Evolutionary conservation across 805 yeast species (phyloP).

Genomic region (Isabelozyma rhagii): DNA sequence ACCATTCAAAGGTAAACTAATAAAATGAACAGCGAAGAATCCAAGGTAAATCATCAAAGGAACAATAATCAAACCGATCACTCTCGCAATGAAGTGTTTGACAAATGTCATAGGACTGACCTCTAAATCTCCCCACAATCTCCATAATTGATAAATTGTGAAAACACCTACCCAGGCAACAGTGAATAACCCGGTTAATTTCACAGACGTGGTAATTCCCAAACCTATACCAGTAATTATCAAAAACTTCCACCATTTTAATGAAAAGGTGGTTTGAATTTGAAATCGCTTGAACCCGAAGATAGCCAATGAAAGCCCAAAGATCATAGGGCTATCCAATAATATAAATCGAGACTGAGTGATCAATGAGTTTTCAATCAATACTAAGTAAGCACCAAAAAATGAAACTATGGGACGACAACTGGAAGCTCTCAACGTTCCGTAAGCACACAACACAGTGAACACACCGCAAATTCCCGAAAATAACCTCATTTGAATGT

Average conservation of each 20-base stretch:
- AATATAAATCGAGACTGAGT: slow-evolving; percentile 54
- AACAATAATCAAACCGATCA: slow-evolving; percentile 42
- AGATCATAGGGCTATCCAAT: slow-evolving; percentile 43
- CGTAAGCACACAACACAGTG: slow-evolving; percentile 50
- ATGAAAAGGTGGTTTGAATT: slow-evolving; percentile 40
- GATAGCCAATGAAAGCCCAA: slow-evolving; percentile 46
- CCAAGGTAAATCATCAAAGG: slow-evolving; percentile 60
- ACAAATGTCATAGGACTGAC: slow-evolving; percentile 36
- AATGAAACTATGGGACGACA: slow-evolving; percentile 50
- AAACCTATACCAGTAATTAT: slow-evolving; percentile 44
- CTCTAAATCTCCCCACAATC: slow-evolving; percentile 61
- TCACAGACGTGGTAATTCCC: slow-evolving; percentile 61
- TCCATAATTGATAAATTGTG: slow-evolving; percentile 58
- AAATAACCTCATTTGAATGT: slow-evolving; percentile 53
- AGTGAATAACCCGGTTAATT: slow-evolving; percentile 70
- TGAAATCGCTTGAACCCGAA: slow-evolving; percentile 51
- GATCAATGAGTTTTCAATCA: slow-evolving; percentile 63
- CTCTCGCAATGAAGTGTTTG: slow-evolving; percentile 39
- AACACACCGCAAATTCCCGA: slow-evolving; percentile 55
- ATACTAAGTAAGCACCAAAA: slow-evolving; percentile 48
- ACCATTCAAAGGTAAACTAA: slow-evolving; percentile 44
- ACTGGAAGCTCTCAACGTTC: slow-evolving; percentile 53
- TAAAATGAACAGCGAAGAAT: slow-evolving; percentile 57
- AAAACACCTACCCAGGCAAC: slow-evolving; percentile 58
- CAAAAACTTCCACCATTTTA: slow-evolving; percentile 52